These are phyloP conservation scores for Melanogaster broomeanus DNA, from an alignment of 768 basidiomycete species.

Conservation along the genomic window DNA sequence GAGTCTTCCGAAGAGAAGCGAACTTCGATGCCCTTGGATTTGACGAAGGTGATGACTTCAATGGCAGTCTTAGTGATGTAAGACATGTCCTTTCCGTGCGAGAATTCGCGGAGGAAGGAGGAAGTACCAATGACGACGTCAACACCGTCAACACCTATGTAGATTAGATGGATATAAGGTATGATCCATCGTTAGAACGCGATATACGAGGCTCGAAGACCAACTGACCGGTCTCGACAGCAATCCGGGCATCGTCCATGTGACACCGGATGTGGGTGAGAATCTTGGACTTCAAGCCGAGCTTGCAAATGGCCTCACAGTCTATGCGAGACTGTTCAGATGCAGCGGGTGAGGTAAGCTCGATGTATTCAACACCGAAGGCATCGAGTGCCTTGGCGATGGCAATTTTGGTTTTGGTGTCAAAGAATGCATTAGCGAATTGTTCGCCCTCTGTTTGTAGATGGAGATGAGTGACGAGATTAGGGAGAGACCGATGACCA, in stretches of 20 bases:
- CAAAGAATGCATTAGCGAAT: constrained; percentile 99
- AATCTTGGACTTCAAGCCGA: constrained; percentile 94
- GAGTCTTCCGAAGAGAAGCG: constrained; percentile 99
- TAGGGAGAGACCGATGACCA: not conserved
- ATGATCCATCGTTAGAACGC: not conserved
- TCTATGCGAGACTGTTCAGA: constrained; percentile 93
- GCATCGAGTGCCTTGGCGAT: constrained; percentile 98
- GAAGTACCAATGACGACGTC: constrained; percentile 99
- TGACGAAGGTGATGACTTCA: constrained; percentile 98
- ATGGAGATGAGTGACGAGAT: constrained; percentile 10
- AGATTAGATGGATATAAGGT: not conserved
- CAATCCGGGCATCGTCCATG: constrained; percentile 98
- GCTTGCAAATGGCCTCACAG: constrained; percentile 99
- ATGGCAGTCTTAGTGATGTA: constrained; percentile 99
- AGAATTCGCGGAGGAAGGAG: constrained; percentile 98
- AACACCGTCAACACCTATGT: constrained; percentile 92
- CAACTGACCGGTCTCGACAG: constrained; percentile 91
- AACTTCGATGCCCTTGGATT: constrained; percentile 99
- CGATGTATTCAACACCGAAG: constrained; percentile 99
- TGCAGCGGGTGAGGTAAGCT: constrained; percentile 96
- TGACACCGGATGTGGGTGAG: constrained; percentile 99
- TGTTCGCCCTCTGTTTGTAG: constrained; percentile 85
- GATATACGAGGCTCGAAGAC: not conserved
- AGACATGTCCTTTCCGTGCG: constrained; percentile 99
- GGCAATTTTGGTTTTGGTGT: constrained; percentile 99